Evolutionary conservation across 257 asterid genomes (phyloP).

Genomic region (Solanum infundibuliforme): DNA sequence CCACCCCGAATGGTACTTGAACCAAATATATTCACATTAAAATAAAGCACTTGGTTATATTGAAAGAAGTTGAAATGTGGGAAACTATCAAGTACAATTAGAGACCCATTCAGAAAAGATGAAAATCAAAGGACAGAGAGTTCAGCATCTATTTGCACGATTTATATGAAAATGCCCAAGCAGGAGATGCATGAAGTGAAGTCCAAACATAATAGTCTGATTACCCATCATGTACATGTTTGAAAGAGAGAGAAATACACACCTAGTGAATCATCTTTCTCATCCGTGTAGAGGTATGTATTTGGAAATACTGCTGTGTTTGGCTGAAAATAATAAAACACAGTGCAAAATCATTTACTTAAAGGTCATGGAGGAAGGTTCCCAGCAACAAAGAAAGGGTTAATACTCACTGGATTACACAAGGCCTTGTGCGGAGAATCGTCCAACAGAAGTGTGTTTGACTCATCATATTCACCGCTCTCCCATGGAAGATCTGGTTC

Average conservation of each 20-base stretch:
- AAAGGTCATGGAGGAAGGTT: conserved; percentile 3
- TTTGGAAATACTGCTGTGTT: conserved; percentile 68
- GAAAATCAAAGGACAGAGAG: background rate
- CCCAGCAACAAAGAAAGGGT: conserved; percentile 3
- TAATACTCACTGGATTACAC: conserved; percentile 60
- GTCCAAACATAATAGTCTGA: background rate
- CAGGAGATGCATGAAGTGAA: background rate
- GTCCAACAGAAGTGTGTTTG: conserved; percentile 73
- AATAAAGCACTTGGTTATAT: background rate
- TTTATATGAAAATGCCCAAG: background rate
- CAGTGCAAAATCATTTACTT: conserved; percentile 45
- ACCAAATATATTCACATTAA: background rate
- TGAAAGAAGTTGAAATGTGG: background rate
- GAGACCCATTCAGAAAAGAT: background rate
- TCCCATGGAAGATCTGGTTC: conserved; percentile 77
- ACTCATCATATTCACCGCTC: conserved; percentile 54
- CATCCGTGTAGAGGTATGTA: conserved; percentile 29
- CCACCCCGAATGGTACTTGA: background rate
- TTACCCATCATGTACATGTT: background rate
- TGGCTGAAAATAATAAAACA: conserved; percentile 29
- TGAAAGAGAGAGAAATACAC: conserved; percentile 13
- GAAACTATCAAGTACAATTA: background rate
- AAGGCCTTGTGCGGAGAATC: conserved; percentile 77
- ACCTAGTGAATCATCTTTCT: conserved; percentile 61
- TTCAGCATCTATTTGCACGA: background rate